Base-by-base conservation (phyloP, 768 basidiomycete genomes). In the Holtermanniella nyarrowii region DNA sequence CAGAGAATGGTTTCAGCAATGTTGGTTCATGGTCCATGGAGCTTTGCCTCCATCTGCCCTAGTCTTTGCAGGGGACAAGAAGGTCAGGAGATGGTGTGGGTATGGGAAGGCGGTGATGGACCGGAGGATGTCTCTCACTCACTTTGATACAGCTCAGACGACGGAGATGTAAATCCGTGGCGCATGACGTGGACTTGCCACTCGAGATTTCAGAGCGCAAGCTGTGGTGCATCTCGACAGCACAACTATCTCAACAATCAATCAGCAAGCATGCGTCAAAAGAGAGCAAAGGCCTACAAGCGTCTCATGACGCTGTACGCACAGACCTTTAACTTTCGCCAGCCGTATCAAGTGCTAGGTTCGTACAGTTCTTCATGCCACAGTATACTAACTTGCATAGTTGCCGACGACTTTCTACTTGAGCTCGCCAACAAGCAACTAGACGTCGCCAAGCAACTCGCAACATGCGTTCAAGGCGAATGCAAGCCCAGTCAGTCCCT, bases 271-370 rank as follows among this genome's bases (percentile, higher is more conserved):
- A 99, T 99, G 95, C 78, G 90, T 50, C 88, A 95, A 74, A 95
- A 88, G 74, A 79, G 95, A 68, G 88, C 90, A 23, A 99, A 99
- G 73, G 80, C 83, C 0, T 96, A 96, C 73, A 80, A 84, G 59
- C 89, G 89, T 68, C 84, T 93, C 48, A 97, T 99, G 91, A 78
- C 82, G 14, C 74, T 91, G 45, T 96, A 96, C 69, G 80, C 78
- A 55, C 79, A 84, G 70, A 78, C 83, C 1, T 96, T 96, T 71
- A 85, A 85, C 4, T 97, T 96, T 71, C 76, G 89, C 42, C 82
- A 89, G 62, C 93, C 95, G 0, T 97, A 89, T 70, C 95, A 97
- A 76, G 78, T 93, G 5, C 78, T 97, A 22, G 80, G 90, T 89
- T 60, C 57, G 76, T 72, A 27, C 37, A 20, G 21, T 11, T 46